A percentile compares a stretch with the other conserved stretches of the same genome.
phyloP scores from a whole-genome alignment of 2,329 filamentous ascomycete species.

The Claviceps spartinae region DNA sequence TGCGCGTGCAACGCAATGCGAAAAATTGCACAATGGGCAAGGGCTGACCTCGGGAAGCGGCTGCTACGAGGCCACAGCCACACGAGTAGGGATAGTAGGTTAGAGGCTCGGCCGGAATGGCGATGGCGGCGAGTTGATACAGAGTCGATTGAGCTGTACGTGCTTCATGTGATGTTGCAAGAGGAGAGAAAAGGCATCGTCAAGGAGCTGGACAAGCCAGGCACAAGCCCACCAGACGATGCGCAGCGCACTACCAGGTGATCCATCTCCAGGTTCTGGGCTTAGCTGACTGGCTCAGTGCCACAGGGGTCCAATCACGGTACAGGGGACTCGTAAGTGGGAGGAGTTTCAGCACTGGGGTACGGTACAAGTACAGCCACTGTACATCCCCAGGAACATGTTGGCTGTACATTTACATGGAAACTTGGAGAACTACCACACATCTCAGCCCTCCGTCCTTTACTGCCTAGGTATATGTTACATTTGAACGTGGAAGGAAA shows the following conservation, averaged over 20 bases:
- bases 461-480: too few species aligned
- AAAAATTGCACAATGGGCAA: not conserved
- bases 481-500: too few species aligned
- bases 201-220: not conserved
- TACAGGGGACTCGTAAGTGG: too few species aligned
- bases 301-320: too few species aligned
- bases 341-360: too few species aligned
- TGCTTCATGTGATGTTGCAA: not conserved
- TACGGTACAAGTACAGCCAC: too few species aligned
- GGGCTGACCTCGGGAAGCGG: not conserved
- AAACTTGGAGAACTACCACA: too few species aligned
- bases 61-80: not conserved
- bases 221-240: not conserved
- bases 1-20: not conserved
- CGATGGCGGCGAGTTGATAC: not conserved
- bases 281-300: too few species aligned
- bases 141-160: not conserved
- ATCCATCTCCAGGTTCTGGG: too few species aligned
- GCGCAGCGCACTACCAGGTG: not conserved
- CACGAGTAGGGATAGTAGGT: not conserved
- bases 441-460: too few species aligned
- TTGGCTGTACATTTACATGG: too few species aligned
- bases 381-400: too few species aligned
- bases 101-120: not conserved
- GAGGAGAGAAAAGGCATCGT: not conserved